These are phyloP conservation scores for Panus rudis DNA, from an alignment of 768 basidiomycete genomes.

Conservation along the genomic window DNA sequence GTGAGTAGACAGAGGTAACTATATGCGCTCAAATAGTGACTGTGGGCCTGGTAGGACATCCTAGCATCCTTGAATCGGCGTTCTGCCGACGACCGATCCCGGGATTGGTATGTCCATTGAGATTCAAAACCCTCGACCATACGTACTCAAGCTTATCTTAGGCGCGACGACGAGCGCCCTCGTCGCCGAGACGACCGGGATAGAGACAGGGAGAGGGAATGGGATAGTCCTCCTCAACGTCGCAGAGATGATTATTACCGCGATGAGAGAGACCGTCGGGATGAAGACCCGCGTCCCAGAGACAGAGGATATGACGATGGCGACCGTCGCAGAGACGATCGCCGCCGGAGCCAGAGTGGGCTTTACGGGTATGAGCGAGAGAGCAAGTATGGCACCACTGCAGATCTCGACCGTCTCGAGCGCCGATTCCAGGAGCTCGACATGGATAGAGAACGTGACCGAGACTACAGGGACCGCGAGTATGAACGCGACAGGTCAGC, in stretches of 20 bases:
- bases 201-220: slow-evolving; percentile 42
- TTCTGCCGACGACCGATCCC: slow-evolving; percentile 7
- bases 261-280: slow-evolving; percentile 41
- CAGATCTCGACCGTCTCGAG: slow-evolving; percentile 36
- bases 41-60: slow-evolving; percentile 40
- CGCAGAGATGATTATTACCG: slow-evolving; percentile 23
- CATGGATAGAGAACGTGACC: slow-evolving; percentile 13
- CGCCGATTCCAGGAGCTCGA: slow-evolving; percentile 28
- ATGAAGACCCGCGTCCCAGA: slow-evolving; percentile 15
- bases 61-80: slow-evolving; percentile 44
- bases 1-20: slow-evolving; percentile 29
- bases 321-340: too few relatives aligned
- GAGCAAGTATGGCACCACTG: slow-evolving; percentile 14
- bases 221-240: slow-evolving; percentile 27
- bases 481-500: slow-evolving; percentile 8
- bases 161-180: slow-evolving; percentile 12
- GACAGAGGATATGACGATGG: slow-evolving; percentile 3
- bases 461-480: slow-evolving; percentile 4
- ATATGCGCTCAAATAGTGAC: background rate
- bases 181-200: slow-evolving; percentile 41
- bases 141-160: background rate
- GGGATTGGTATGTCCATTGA: slow-evolving; percentile 15
- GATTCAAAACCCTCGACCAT: background rate
- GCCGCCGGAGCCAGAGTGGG: slow-evolving; percentile 1
- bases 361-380: slow-evolving; percentile 3